Conservation (phyloP, 257 asterid species). For the Solanum pimpinellifolium region DNA sequence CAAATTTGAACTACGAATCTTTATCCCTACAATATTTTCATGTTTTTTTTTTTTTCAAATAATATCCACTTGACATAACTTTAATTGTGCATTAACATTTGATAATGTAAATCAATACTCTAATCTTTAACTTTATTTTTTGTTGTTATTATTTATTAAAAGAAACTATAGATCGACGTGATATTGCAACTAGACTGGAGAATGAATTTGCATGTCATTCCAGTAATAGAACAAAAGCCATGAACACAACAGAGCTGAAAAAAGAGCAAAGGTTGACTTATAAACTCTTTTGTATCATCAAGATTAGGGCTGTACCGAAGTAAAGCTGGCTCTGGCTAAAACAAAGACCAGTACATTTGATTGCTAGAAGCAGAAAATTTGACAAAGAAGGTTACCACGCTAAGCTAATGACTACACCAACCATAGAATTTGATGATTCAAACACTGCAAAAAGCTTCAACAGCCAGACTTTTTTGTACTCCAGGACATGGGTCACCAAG, state of each 20-base stretch:
- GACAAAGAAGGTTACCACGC: not conserved
- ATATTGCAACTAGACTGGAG: not conserved
- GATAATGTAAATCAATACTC: not conserved
- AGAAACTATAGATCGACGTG: not conserved
- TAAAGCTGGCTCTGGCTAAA: not conserved
- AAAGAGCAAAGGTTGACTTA: not conserved
- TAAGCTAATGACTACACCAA: not conserved
- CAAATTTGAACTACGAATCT: not conserved
- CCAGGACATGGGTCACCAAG: slow-evolving; percentile 56
- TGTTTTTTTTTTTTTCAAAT: no score
- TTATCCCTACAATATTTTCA: no score
- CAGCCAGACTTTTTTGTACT: slow-evolving; percentile 38
- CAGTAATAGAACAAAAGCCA: not conserved
- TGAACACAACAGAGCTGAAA: not conserved
- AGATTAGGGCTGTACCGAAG: not conserved
- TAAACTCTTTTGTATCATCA: not conserved
- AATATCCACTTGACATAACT: no score
- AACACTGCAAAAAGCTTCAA: slow-evolving; percentile 49
- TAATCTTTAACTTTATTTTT: not conserved
- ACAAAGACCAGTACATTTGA: not conserved
- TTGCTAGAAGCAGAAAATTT: not conserved
- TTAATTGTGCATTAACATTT: not conserved
- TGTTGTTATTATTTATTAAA: not conserved
- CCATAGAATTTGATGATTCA: slow-evolving; percentile 1
- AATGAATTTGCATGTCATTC: not conserved